Evolutionary conservation across 192 early-diverging fungal genomes (phyloP).

Genomic region (Rhizophagus prolifer): DNA sequence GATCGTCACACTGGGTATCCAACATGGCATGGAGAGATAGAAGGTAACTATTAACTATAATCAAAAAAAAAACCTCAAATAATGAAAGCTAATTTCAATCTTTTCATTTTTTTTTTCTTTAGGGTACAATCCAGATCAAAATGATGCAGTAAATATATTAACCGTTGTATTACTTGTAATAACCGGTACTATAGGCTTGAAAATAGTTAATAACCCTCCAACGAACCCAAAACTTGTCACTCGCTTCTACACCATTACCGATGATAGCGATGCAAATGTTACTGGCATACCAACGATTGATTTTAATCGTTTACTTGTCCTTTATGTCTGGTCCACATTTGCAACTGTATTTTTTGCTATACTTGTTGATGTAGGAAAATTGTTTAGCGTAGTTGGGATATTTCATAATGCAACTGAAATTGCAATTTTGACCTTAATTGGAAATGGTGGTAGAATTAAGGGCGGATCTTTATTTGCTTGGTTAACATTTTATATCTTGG

Average conservation of each 20-base stretch:
- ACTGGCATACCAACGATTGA: neutral
- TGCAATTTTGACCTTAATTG: conserved; percentile 9
- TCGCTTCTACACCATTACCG: neutral
- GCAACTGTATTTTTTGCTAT: neutral
- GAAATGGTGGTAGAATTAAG: conserved; percentile 24
- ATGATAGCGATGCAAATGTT: neutral
- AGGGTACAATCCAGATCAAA: neutral
- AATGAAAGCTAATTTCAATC: too few relatives aligned
- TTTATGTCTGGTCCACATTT: neutral
- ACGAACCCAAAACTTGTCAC: neutral
- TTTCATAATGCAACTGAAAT: conserved; percentile 27
- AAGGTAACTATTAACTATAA: neutral
- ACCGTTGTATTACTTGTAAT: neutral
- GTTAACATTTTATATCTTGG: neutral
- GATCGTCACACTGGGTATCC: conserved; percentile 5
- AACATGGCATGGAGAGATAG: neutral
- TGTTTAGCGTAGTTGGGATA: conserved; percentile 14
- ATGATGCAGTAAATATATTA: neutral
- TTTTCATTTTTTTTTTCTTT: neutral
- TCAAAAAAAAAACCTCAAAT: neutral
- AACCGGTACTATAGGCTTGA: neutral
- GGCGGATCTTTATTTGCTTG: neutral
- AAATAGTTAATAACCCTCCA: neutral
- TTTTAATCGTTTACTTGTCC: neutral
- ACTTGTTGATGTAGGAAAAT: conserved; percentile 22